Percentiles rank a stretch among this genome's conserved stretches.
phyloP scores from a whole-genome alignment of 805 yeast genomes.

The Spathaspora passalidarum region DNA sequence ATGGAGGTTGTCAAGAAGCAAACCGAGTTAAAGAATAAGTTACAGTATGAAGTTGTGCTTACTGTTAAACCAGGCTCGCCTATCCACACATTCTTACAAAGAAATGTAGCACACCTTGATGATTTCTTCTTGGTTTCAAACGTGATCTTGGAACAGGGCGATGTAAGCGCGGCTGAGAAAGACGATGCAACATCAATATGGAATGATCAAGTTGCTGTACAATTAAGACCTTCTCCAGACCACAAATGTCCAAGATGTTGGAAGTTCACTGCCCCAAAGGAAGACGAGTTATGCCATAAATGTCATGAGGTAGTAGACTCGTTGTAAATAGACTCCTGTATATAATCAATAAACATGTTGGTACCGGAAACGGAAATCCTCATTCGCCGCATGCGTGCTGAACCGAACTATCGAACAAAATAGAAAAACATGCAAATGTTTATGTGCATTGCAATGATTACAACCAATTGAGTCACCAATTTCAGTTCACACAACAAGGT shows the following conservation, averaged over 20 bases:
- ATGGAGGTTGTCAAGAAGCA: slow-evolving; percentile 56
- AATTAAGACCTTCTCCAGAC: slow-evolving; percentile 42
- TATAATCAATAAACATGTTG: no score
- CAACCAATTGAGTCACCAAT: no score
- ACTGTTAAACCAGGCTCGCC: neutral
- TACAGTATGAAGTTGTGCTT: slow-evolving; percentile 50
- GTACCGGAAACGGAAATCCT: no score
- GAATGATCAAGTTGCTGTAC: slow-evolving; percentile 1
- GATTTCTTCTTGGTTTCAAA: slow-evolving; percentile 65
- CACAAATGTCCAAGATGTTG: slow-evolving; percentile 93
- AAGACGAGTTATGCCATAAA: slow-evolving; percentile 59
- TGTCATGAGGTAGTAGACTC: slow-evolving; percentile 46
- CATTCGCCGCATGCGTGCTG: no score
- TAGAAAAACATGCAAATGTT: no score
- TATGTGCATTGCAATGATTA: no score
- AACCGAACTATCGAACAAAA: no score
- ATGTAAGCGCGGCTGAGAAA: neutral
- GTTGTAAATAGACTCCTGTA: neutral
- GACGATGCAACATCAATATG: slow-evolving; percentile 16
- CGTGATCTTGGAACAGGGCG: slow-evolving; percentile 32
- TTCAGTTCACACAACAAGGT: no score
- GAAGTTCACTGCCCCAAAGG: slow-evolving; percentile 60
- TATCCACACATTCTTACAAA: slow-evolving; percentile 12
- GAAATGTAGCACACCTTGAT: slow-evolving; percentile 24
- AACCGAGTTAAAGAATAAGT: slow-evolving; percentile 52